phyloP scores from a whole-genome alignment of 495 filamentous ascomycete species.

The Penicillium paxilli region DNA sequence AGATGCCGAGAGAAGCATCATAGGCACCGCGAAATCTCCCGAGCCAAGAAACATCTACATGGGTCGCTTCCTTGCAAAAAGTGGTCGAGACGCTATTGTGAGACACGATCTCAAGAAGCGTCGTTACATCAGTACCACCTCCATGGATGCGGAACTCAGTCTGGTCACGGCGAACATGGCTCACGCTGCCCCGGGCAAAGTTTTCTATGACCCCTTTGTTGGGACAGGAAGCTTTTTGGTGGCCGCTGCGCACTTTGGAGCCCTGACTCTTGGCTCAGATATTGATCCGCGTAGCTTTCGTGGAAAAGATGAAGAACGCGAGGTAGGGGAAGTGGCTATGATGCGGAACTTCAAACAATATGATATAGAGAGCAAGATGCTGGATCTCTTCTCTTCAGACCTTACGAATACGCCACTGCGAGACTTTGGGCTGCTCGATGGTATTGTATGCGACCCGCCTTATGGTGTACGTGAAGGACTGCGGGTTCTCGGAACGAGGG shows the following conservation, averaged over 20 bases:
- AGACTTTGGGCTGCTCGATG: slow-evolving; percentile 64
- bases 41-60: slow-evolving; percentile 66
- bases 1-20: slow-evolving; percentile 28
- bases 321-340: slow-evolving; percentile 49
- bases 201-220: slow-evolving; percentile 92
- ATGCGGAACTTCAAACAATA: slow-evolving; percentile 85
- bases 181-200: slow-evolving; percentile 73
- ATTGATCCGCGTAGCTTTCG: slow-evolving; percentile 88
- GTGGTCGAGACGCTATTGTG: slow-evolving; percentile 63
- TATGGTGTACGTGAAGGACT: slow-evolving; percentile 96
- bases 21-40: slow-evolving; percentile 22
- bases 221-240: slow-evolving; percentile 91
- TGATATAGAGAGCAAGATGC: slow-evolving; percentile 57
- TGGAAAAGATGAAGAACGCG: slow-evolving; percentile 58
- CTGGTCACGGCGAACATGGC: slow-evolving; percentile 92
- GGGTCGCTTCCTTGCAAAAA: slow-evolving; percentile 64
- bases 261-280: slow-evolving; percentile 76
- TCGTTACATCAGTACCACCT: slow-evolving; percentile 89
- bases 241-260: slow-evolving; percentile 86
- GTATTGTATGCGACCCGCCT: slow-evolving; percentile 94
- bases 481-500: slow-evolving; percentile 76
- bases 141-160: slow-evolving; percentile 93
- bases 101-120: slow-evolving; percentile 91
- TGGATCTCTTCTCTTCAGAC: slow-evolving; percentile 82
- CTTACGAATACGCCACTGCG: slow-evolving; percentile 85